A percentile compares a stretch with the other conserved stretches of the same genome.
These are phyloP conservation scores for Cryphonectria nitschkei DNA, from an alignment of 2,329 filamentous ascomycete genomes.

Conservation along the genomic window DNA sequence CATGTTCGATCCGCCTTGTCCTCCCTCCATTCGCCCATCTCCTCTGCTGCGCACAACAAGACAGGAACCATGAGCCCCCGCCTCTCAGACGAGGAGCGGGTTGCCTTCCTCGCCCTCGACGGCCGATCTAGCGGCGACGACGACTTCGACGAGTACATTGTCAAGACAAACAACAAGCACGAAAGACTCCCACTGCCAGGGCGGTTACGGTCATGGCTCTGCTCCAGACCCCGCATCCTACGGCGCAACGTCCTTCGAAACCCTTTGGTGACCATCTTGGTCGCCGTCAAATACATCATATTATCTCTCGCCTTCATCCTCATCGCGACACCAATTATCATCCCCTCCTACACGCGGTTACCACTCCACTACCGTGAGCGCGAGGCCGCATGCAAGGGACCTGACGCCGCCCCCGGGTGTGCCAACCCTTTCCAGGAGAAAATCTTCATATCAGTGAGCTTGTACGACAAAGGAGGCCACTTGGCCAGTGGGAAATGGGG, in stretches of 20 bases:
- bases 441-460: conserved; percentile 73
- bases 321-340: conserved; percentile 40
- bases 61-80: conserved; percentile 22
- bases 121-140: conserved; percentile 24
- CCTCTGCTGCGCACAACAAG: conserved; percentile 3
- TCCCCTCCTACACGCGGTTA: conserved; percentile 48
- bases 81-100: conserved; percentile 24
- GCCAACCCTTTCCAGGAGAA: conserved; percentile 58
- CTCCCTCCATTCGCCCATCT: background rate
- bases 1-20: conserved; percentile 10
- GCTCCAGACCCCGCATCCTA: conserved; percentile 25
- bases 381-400: conserved; percentile 37
- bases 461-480: conserved; percentile 66
- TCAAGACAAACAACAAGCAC: conserved; percentile 9
- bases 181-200: conserved; percentile 6
- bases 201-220: conserved; percentile 23
- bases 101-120: conserved; percentile 27
- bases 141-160: conserved; percentile 19
- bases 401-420: conserved; percentile 38
- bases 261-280: conserved; percentile 20
- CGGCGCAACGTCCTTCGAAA: conserved; percentile 26
- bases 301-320: conserved; percentile 39
- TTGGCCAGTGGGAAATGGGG: conserved; percentile 69
- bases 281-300: conserved; percentile 33
- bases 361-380: conserved; percentile 44